Evolutionary conservation across 805 yeast species (phyloP).

Genomic region (Torulaspora maleeae): DNA sequence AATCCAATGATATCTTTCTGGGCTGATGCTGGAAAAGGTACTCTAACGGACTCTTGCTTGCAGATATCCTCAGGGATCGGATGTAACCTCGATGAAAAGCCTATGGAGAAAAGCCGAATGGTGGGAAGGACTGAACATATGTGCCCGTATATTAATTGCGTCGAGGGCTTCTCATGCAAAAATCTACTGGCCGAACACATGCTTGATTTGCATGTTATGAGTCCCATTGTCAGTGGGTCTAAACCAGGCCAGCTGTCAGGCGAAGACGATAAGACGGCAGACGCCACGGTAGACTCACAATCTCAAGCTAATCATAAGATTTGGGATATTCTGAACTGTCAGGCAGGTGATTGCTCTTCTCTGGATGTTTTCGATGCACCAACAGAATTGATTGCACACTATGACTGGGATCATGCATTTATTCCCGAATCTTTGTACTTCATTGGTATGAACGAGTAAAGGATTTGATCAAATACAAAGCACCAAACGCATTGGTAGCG

Average conservation of each 20-base stretch:
- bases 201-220: conserved; percentile 6
- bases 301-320: neutral
- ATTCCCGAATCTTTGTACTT: conserved; percentile 9
- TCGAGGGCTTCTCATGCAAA: neutral
- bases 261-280: neutral
- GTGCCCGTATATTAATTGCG: conserved; percentile 8
- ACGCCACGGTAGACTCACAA: neutral
- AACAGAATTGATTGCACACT: conserved; percentile 7
- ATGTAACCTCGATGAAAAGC: too few species aligned
- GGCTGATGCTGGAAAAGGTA: too few species aligned
- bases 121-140: neutral
- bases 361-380: conserved; percentile 1
- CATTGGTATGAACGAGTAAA: neutral
- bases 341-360: neutral
- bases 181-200: conserved; percentile 6
- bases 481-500: too few species aligned
- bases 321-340: neutral
- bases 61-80: too few species aligned
- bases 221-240: conserved; percentile 2
- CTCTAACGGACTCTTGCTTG: too few species aligned
- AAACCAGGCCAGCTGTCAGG: neutral
- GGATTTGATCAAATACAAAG: neutral
- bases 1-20: neutral
- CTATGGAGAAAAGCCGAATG: too few species aligned
- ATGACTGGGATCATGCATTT: conserved; percentile 10